Conservation (phyloP, 345 rosid species). For the Linum lewisii region DNA sequence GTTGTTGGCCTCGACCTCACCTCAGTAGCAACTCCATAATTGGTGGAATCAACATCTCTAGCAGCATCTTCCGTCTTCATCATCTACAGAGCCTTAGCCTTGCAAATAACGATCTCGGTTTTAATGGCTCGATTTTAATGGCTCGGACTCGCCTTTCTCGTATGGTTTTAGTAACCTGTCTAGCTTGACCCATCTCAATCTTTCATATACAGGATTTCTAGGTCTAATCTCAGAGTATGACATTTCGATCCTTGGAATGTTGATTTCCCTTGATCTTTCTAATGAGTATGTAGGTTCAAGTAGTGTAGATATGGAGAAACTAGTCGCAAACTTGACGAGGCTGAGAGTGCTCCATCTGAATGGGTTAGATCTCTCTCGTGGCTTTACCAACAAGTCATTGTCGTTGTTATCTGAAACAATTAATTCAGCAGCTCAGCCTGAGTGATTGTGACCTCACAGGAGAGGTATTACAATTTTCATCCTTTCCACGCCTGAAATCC, state of each 20-base stretch:
- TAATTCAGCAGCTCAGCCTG: not conserved
- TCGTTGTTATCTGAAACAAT: not conserved
- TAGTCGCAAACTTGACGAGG: constrained; percentile 1
- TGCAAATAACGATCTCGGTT: not conserved
- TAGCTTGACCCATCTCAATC: constrained; percentile 1
- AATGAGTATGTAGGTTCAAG: too few relatives aligned
- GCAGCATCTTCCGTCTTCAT: constrained; percentile 4
- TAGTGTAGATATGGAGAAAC: not conserved
- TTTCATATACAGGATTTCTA: rapidly evolving
- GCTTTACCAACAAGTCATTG: not conserved
- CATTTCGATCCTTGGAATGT: not conserved
- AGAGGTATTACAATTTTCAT: not conserved
- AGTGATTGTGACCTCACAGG: not conserved
- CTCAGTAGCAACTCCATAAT: constrained; percentile 8
- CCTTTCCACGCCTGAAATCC: not conserved
- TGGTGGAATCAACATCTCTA: not conserved
- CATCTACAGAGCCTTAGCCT: constrained; percentile 3
- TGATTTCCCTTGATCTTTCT: constrained; percentile 3
- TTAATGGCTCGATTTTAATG: too few relatives aligned
- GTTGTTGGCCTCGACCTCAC: constrained; percentile 8
- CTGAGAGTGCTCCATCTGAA: constrained; percentile 7
- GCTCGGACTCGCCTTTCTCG: not conserved
- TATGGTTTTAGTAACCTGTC: not conserved
- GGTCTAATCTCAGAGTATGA: not conserved
- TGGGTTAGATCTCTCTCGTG: not conserved